phyloP scores from a whole-genome alignment of 768 basidiomycete species.

The Boletus rufocinnamomeus region DNA sequence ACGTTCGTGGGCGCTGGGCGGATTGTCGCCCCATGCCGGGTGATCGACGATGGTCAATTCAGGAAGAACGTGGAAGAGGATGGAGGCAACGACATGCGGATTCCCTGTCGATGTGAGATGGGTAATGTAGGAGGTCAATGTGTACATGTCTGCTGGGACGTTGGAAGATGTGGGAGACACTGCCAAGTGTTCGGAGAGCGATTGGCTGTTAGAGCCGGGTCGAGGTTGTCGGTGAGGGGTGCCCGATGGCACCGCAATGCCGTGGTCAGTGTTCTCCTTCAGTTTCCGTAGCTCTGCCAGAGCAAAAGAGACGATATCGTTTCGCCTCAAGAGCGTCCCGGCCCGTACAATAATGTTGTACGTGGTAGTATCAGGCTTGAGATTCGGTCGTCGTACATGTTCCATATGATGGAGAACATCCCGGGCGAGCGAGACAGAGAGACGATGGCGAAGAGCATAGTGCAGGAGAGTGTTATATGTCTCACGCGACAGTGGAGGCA shows the following conservation, averaged over 20 bases:
- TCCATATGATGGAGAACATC: constrained; percentile 59
- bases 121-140: constrained; percentile 53
- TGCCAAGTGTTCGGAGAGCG: constrained; percentile 18
- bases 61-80: constrained; percentile 61
- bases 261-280: constrained; percentile 24
- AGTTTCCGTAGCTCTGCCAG: constrained; percentile 37
- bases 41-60: constrained; percentile 45
- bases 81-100: constrained; percentile 42
- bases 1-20: constrained; percentile 29
- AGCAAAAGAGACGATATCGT: constrained; percentile 43
- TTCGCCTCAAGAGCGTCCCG: constrained; percentile 49
- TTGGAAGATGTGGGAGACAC: constrained; percentile 18
- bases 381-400: constrained; percentile 38
- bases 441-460: constrained; percentile 64
- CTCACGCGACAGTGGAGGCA: constrained; percentile 40
- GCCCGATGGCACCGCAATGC: constrained; percentile 24
- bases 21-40: constrained; percentile 38
- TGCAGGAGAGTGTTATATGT: constrained; percentile 65
- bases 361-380: constrained; percentile 51
- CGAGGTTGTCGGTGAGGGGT: background rate
- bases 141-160: constrained; percentile 43
- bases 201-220: background rate
- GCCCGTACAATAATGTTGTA: constrained; percentile 62
- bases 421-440: constrained; percentile 49
- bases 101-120: constrained; percentile 53